Evolutionary conservation across 129 eudicot genomes (phyloP), one percentile per base, ranked within the genome.

Genomic region (Calendula officinalis): DNA sequence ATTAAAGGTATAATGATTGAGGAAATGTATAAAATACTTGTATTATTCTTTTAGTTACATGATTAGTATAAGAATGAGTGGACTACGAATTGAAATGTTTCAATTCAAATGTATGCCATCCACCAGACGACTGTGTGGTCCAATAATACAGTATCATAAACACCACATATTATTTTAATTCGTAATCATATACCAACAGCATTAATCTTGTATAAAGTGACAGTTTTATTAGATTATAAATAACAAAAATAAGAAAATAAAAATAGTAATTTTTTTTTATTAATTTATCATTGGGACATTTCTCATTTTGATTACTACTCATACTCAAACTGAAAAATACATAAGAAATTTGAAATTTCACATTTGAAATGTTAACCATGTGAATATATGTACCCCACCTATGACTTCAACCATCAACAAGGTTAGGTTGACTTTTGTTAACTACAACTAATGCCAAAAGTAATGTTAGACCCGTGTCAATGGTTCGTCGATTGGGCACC

Each of bases 81-180:
- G 15, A 8, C 45, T 62, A 62, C 38, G 22, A 60, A 62, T 33
- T n/a, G 14, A 8, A 43, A 62, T 8, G 44, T 62, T 22, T 22
- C n/a, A n/a, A n/a, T n/a, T n/a, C n/a, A 8, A 43, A 62, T 8
- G 44, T 62, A 13, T 62, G 55, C 7, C 68, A 45, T 45, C 68
- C 56, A 63, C 46, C 35, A 22, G 30, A 22, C 68, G 34, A 46
- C 27, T 7, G n/a, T 27, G 17, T 45, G 32, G 11, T 27, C 15
- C 44, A 62, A 12, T 30, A 30, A 12, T 27, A 43, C 27, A 2
- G 3, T 27, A 17, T 61, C 37, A 42, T 32, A 8, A 62, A 44
- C 41, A 62, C 54, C 54, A 43, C 67, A 44, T 30, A 44, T 12
- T 62, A 27, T 62, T 44, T 44, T 43, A 12, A 62, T 44, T 42